Conservation (phyloP, 164 flowering plant genomes). For the Tetracentron sinense region DNA sequence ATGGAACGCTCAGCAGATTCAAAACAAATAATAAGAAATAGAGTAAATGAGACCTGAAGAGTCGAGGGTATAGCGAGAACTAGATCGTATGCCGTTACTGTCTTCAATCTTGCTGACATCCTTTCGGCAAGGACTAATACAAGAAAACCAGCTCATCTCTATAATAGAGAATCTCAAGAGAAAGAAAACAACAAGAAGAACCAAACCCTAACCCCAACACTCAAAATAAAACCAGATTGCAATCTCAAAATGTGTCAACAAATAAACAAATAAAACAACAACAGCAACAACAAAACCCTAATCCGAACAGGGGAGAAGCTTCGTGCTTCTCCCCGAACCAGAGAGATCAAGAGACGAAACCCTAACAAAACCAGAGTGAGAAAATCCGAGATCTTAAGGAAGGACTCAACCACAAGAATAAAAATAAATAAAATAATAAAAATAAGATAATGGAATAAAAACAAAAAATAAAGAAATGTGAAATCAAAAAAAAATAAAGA, state of each 20-base stretch:
- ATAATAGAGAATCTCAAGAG: not conserved
- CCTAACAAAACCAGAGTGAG: not conserved
- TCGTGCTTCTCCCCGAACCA: not conserved
- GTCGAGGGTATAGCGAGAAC: constrained; percentile 10
- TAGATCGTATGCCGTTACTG: constrained; percentile 25
- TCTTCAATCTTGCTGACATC: constrained; percentile 31
- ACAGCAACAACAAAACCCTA: not conserved
- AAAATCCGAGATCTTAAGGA: not conserved
- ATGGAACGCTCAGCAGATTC: not conserved
- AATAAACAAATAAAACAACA: not conserved
- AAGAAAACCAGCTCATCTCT: constrained; percentile 49
- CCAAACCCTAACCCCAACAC: not conserved
- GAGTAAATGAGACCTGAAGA: constrained; percentile 15
- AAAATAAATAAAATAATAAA: not conserved
- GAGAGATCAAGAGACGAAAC: constrained; percentile 3
- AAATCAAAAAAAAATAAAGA: too few species aligned
- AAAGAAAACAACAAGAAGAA: not conserved
- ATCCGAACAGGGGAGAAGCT: not conserved
- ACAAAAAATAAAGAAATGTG: not conserved
- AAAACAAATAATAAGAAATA: not conserved
- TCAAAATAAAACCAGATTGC: not conserved
- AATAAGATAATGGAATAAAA: not conserved
- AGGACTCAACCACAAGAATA: too few species aligned
- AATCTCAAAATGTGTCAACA: not conserved
- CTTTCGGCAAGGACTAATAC: constrained; percentile 26